Evolutionary conservation across 2,329 filamentous ascomycete species (phyloP).

Genomic region (Orbilia ellipsospora): DNA sequence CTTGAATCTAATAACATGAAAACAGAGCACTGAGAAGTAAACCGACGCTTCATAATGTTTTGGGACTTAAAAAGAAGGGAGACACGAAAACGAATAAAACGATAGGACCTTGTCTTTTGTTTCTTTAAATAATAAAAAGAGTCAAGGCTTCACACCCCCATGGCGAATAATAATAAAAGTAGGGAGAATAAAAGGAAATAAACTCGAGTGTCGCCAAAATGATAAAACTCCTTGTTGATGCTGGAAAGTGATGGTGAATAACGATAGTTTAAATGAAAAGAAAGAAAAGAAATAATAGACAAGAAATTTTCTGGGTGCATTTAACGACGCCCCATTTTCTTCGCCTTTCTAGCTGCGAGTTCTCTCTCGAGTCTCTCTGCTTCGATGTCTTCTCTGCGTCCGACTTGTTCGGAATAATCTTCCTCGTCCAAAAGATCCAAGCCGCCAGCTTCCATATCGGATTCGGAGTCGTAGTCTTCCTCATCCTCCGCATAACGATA

Average conservation of each 20-base stretch:
- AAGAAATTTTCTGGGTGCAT: not conserved
- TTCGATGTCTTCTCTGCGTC: constrained; percentile 57
- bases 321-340: constrained; percentile 52
- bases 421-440: constrained; percentile 59
- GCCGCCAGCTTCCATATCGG: constrained; percentile 59
- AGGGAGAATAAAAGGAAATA: not conserved
- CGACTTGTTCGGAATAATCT: constrained; percentile 55
- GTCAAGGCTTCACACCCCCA: constrained; percentile 17
- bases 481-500: constrained; percentile 57
- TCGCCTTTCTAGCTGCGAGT: constrained; percentile 57
- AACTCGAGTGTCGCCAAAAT: not conserved
- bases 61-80: not conserved
- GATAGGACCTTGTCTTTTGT: constrained; percentile 38
- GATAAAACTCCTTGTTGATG: constrained; percentile 31
- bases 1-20: too few species aligned
- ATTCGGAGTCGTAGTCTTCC: constrained; percentile 57
- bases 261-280: constrained; percentile 9
- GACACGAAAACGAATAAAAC: constrained; percentile 20
- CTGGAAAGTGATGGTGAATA: constrained; percentile 30
- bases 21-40: too few species aligned
- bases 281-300: not conserved
- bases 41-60: too few species aligned
- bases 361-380: constrained; percentile 58
- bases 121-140: constrained; percentile 35
- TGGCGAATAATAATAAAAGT: constrained; percentile 15